Conservation (phyloP, 805 yeast species). For the Candida ascalaphidarum region DNA sequence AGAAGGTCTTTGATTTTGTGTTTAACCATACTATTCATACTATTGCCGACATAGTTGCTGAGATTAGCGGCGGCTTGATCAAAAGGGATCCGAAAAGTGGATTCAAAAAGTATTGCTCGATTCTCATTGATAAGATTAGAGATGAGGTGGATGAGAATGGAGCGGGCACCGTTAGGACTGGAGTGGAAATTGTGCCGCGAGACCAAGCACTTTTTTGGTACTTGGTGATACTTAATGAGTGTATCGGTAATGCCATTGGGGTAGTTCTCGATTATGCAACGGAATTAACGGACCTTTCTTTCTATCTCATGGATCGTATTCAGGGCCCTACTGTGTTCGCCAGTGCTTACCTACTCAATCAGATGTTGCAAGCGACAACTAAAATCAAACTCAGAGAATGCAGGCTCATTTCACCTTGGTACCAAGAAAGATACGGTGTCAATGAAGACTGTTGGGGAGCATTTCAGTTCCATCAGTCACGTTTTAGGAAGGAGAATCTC, state of each 20-base stretch:
- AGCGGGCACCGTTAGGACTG: constrained; percentile 69
- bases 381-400: constrained; percentile 51
- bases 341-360: constrained; percentile 57
- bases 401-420: constrained; percentile 42
- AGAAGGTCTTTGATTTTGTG: constrained; percentile 47
- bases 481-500: constrained; percentile 43
- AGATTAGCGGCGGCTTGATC: constrained; percentile 63
- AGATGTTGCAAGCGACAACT: constrained; percentile 55
- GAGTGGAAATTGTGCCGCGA: constrained; percentile 60
- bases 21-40: constrained; percentile 51
- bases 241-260: constrained; percentile 59
- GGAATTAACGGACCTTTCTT: constrained; percentile 40
- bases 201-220: constrained; percentile 74
- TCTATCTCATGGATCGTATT: constrained; percentile 38
- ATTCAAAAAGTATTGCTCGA: constrained; percentile 34
- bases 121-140: constrained; percentile 44
- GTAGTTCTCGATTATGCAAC: constrained; percentile 34
- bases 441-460: constrained; percentile 68
- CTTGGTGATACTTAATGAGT: constrained; percentile 59
- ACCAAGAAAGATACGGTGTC: constrained; percentile 25
- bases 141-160: constrained; percentile 67
- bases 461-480: constrained; percentile 44
- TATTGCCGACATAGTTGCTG: constrained; percentile 59
- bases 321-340: constrained; percentile 58
- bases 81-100: constrained; percentile 51